Base-by-base conservation (phyloP, 2,329 filamentous ascomycete genomes). In the Diaporthe sp. region DNA sequence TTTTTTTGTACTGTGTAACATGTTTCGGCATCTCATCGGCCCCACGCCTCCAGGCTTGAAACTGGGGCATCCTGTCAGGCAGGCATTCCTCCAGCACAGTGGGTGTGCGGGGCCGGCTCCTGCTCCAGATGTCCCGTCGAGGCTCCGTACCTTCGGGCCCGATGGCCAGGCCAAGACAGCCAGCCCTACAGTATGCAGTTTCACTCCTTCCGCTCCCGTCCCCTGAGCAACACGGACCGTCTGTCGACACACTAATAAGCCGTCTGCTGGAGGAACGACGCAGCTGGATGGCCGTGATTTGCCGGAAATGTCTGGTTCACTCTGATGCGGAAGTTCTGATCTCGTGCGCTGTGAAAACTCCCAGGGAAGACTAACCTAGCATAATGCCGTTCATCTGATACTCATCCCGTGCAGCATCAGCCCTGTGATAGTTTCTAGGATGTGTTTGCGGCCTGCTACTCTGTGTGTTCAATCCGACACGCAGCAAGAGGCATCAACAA, bases 1-100 rank as follows among this genome's bases (percentile, higher is more conserved):
- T 13, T 42, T 70, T 70, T 70, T 55, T 70, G 49, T 70, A 70
- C 65, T 53, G 65, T 70, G 65, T 70, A 42, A 70, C 65, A 55
- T 42, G 65, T 55, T 70, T 55, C 65, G 65, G 65, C 65, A 55
- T 8, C 65, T 68, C 31, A 39, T 42, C 31, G 46, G 65, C 49
- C 49, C 65, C 65, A 70, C 65, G 49, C 8, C 34, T 39, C 65
- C 46, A 70, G 34, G n/a, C 17, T 70, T 10, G n/a, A 55, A 19
- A 39, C 46, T 13, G 65, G 62, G 65, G 49, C n/a, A 55, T 70
- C 65, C 65, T 55, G 65, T n/a, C 49, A 28, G 42, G 19, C 25
- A 65, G 42, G 60, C 42, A 65, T 42, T 46, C 42, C 17, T 8
- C 39, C 9, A 22, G 60, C 25, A 7, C 42, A 10, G 42, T 49